These are phyloP conservation scores for Colletotrichum caudatum DNA, from an alignment of 2,329 filamentous ascomycete genomes.

Conservation along the genomic window DNA sequence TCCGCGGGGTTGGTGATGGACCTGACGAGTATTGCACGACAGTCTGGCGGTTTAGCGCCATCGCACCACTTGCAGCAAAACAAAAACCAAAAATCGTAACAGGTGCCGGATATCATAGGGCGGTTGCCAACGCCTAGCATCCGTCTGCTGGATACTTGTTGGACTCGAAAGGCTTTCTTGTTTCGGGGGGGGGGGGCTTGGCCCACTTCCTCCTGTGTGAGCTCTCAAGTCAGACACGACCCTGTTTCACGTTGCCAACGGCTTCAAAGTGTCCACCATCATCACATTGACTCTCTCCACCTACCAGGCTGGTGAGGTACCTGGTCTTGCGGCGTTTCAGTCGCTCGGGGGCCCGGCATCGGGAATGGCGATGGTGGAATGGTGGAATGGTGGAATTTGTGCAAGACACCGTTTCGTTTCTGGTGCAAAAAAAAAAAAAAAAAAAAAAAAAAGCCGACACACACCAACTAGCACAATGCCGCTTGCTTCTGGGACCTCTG, in stretches of 20 bases:
- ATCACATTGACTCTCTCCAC: conserved; percentile 22
- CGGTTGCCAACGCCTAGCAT: conserved; percentile 2
- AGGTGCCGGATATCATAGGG: background rate
- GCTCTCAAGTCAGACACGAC: conserved; percentile 37
- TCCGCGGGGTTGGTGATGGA: background rate
- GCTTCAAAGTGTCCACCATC: conserved; percentile 8
- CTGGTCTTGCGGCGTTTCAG: conserved; percentile 31
- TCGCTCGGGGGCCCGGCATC: conserved; percentile 20
- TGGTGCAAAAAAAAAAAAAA: background rate
- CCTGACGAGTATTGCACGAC: conserved; percentile 16
- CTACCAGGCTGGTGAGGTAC: conserved; percentile 8
- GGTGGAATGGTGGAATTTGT: background rate
- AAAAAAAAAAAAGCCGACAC: background rate
- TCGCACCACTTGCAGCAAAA: background rate
- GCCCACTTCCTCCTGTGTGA: conserved; percentile 39
- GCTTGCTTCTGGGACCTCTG: conserved; percentile 7
- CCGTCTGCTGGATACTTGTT: conserved; percentile 14
- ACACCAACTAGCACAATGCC: conserved; percentile 26
- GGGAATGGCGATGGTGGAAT: background rate
- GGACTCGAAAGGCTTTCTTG: background rate
- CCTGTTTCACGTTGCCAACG: conserved; percentile 30
- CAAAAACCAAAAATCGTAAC: background rate
- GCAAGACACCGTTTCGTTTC: conserved; percentile 32
- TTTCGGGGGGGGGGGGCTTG: conserved; percentile 2
- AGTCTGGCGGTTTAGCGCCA: background rate